Evolutionary conservation across 2,329 filamentous ascomycete genomes (phyloP).

Genomic region (Fusarium udum): DNA sequence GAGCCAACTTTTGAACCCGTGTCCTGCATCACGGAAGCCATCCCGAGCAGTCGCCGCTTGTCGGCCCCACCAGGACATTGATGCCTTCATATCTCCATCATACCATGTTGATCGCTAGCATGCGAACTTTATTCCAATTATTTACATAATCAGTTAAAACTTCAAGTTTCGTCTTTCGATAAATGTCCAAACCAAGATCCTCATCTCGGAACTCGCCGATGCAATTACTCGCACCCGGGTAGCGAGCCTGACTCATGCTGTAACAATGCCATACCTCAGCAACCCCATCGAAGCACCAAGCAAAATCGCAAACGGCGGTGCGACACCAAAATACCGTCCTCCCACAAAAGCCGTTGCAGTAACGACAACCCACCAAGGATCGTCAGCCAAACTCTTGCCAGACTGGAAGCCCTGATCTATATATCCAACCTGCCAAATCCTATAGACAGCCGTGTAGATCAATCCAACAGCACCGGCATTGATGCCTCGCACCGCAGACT

Average conservation of each 20-base stretch:
- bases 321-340: background rate
- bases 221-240: fast-evolving
- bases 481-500: constrained; percentile 61
- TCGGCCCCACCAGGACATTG: background rate
- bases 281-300: constrained; percentile 12
- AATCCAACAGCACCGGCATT: constrained; percentile 70
- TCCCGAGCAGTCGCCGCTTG: background rate
- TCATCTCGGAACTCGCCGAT: background rate
- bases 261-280: constrained; percentile 7
- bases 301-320: background rate
- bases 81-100: background rate
- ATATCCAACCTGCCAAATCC: constrained; percentile 70
- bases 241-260: fast-evolving
- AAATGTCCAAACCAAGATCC: fast-evolving
- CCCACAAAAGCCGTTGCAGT: constrained; percentile 51
- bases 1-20: fast-evolving
- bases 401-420: constrained; percentile 58
- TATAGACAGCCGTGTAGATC: constrained; percentile 71
- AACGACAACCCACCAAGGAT: constrained; percentile 72
- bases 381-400: constrained; percentile 63
- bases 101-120: background rate
- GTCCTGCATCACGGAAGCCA: background rate
- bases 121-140: background rate
- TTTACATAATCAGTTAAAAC: background rate
- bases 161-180: background rate